Evolutionary conservation across 2,329 filamentous ascomycete species (phyloP).

Genomic region (Capronia epimyces): DNA sequence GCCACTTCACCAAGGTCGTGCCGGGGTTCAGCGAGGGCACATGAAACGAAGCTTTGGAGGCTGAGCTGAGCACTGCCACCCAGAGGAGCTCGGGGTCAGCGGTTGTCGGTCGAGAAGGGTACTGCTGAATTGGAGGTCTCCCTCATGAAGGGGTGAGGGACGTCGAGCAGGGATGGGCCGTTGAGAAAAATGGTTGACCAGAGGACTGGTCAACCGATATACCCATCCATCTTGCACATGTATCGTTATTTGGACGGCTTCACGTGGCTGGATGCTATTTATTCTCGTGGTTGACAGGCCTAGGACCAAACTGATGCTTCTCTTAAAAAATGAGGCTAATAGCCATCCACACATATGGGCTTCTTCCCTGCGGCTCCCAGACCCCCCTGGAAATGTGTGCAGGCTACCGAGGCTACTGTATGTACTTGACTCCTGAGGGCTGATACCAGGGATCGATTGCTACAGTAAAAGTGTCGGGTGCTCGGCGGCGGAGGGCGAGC

Average conservation of each 20-base stretch:
- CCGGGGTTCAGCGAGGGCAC: background rate
- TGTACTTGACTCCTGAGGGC: background rate
- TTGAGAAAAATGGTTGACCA: background rate
- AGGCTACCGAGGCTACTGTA: background rate
- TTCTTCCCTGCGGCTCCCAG: background rate
- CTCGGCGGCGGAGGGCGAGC: background rate
- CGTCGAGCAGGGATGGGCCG: background rate
- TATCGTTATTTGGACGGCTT: background rate
- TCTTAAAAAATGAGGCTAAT: background rate
- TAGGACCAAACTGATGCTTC: background rate
- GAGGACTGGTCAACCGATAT: background rate
- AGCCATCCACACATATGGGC: background rate
- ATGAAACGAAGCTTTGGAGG: background rate
- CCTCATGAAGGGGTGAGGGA: background rate
- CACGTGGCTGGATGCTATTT: background rate
- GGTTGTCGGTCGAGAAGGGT: background rate
- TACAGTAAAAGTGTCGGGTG: background rate
- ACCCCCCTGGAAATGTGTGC: background rate
- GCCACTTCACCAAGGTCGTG: background rate
- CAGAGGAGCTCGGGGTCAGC: background rate
- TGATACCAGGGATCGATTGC: background rate
- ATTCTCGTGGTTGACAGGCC: background rate
- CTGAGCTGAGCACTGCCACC: constrained; percentile 2
- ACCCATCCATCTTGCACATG: background rate
- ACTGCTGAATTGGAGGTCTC: background rate